Percentiles rank a stretch among this genome's conserved stretches.
These are phyloP conservation scores for Trichophyton mentagrophytes DNA, from an alignment of 2,329 filamentous ascomycete genomes.

Conservation along the genomic window DNA sequence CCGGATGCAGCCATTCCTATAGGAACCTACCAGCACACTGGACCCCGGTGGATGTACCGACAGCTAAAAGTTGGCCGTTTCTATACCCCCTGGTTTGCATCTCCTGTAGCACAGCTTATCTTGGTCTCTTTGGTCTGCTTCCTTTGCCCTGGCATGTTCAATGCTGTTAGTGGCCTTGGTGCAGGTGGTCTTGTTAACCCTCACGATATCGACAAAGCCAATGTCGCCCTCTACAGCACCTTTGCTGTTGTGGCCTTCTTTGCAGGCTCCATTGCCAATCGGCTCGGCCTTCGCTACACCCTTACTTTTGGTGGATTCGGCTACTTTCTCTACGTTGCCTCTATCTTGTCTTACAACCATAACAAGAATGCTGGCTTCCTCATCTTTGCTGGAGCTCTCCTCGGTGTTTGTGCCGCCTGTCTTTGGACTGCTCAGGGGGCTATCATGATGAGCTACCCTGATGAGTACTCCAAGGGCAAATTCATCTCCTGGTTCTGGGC, in stretches of 20 bases:
- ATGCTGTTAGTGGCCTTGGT: constrained; percentile 52
- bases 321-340: constrained; percentile 38
- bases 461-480: constrained; percentile 67
- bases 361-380: constrained; percentile 37
- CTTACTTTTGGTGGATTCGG: constrained; percentile 36
- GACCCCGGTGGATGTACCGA: constrained; percentile 53
- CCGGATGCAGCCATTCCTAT: background rate
- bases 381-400: constrained; percentile 37
- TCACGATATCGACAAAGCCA: constrained; percentile 52
- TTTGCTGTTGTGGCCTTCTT: constrained; percentile 55
- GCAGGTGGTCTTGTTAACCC: constrained; percentile 48
- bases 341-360: constrained; percentile 40
- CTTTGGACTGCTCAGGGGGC: constrained; percentile 41
- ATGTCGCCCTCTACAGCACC: constrained; percentile 58
- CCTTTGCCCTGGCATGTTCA: constrained; percentile 62
- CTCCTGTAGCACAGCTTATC: constrained; percentile 57
- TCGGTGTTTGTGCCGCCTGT: constrained; percentile 39
- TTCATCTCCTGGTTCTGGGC: constrained; percentile 91
- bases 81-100: constrained; percentile 56
- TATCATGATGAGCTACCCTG: constrained; percentile 66
- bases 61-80: constrained; percentile 42
- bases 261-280: constrained; percentile 40
- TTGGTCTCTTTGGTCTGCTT: constrained; percentile 61
- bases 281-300: constrained; percentile 32
- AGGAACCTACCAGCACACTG: background rate